These are phyloP conservation scores for Schrenkiella parvula DNA, from an alignment of 345 rosid species.

Conservation along the genomic window DNA sequence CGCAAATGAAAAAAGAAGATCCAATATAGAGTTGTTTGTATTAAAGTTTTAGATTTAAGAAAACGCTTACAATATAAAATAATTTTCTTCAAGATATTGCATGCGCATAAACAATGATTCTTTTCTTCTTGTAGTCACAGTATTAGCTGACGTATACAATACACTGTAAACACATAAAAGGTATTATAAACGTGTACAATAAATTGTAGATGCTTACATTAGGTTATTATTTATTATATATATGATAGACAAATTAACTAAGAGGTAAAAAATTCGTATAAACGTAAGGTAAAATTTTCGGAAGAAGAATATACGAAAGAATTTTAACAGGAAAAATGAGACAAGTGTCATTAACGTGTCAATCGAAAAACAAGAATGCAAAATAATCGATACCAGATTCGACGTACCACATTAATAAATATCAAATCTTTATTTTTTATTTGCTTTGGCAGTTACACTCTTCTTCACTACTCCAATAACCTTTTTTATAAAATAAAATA, in stretches of 20 bases:
- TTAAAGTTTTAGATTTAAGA: background rate
- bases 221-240: background rate
- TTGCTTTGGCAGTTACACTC: constrained; percentile 20
- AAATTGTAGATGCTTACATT: background rate
- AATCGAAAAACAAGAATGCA: constrained; percentile 10
- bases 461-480: constrained; percentile 7
- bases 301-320: constrained; percentile 12
- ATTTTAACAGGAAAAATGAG: constrained; percentile 12
- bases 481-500: background rate
- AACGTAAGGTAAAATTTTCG: background rate
- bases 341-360: constrained; percentile 37
- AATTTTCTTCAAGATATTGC: background rate
- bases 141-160: background rate
- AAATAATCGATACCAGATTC: constrained; percentile 30
- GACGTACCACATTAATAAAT: constrained; percentile 28
- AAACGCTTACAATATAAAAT: background rate
- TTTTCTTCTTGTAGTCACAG: background rate
- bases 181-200: constrained; percentile 6
- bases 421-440: background rate
- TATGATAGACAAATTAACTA: background rate
- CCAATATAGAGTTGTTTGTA: no score
- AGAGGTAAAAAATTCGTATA: constrained; percentile 1
- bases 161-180: background rate
- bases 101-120: background rate
- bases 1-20: no score